Evolutionary conservation across 371 early-diverging fungal species (phyloP).

Genomic region (Haplosporangium sp.): DNA sequence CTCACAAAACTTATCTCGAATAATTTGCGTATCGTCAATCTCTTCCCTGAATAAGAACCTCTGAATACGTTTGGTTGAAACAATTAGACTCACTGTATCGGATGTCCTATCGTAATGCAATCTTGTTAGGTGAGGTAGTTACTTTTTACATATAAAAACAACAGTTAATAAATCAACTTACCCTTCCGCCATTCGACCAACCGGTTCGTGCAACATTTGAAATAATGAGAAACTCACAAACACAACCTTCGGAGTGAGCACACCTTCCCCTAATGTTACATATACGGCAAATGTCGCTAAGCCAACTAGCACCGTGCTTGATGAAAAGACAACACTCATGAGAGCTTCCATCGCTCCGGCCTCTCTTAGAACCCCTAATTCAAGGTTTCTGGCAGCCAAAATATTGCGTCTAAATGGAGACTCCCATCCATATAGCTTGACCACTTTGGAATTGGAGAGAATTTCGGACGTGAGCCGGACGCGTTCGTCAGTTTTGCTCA

Average conservation of each 20-base stretch:
- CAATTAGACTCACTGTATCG: conserved; percentile 79
- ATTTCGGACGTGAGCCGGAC: conserved; percentile 68
- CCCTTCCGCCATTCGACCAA: conserved; percentile 73
- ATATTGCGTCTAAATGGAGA: conserved; percentile 48
- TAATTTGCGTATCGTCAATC: conserved; percentile 73
- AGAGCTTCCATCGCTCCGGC: conserved; percentile 35
- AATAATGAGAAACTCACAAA: conserved; percentile 93
- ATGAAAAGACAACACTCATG: conserved; percentile 78
- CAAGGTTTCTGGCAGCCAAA: conserved; percentile 60
- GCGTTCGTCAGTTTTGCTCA: conserved; percentile 69
- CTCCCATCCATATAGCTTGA: conserved; percentile 70
- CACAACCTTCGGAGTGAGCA: conserved; percentile 79
- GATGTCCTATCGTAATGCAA: conserved; percentile 50
- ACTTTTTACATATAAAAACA: not conserved
- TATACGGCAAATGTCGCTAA: conserved; percentile 87
- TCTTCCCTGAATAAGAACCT: conserved; percentile 83
- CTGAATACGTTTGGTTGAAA: conserved; percentile 83
- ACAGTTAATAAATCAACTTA: conserved; percentile 1
- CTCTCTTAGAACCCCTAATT: conserved; percentile 49
- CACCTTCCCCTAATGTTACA: conserved; percentile 61
- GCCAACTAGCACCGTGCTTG: conserved; percentile 84
- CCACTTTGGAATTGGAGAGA: conserved; percentile 66
- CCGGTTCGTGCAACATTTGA: conserved; percentile 84
- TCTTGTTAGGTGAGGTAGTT: not conserved
- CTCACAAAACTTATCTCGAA: conserved; percentile 10